Conservation (phyloP, 352 stramenopile genomes). For the Peronosclerospora sorghi region DNA sequence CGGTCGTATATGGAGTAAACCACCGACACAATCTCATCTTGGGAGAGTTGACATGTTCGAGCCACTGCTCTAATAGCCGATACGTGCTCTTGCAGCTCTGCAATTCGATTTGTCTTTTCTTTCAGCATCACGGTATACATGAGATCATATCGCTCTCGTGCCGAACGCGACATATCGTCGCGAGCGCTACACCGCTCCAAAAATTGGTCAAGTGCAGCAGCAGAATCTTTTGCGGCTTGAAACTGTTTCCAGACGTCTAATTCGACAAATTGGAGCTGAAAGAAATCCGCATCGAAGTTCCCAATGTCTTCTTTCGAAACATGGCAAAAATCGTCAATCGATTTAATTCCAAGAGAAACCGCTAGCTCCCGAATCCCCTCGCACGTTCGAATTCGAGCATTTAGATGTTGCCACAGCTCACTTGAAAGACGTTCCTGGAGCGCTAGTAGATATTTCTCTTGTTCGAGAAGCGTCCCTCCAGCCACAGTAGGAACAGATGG, state of each 20-base stretch:
- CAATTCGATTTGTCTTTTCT: slow-evolving; percentile 50
- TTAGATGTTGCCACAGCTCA: slow-evolving; percentile 34
- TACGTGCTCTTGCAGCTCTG: slow-evolving; percentile 36
- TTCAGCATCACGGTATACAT: slow-evolving; percentile 38
- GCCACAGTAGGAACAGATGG: slow-evolving; percentile 17
- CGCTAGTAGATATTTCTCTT: slow-evolving; percentile 36
- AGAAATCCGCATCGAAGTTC: slow-evolving; percentile 6
- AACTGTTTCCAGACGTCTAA: slow-evolving; percentile 16
- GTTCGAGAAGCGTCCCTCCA: slow-evolving; percentile 38
- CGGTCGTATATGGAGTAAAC: slow-evolving; percentile 7
- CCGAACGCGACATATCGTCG: slow-evolving; percentile 12
- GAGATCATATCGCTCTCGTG: slow-evolving; percentile 25
- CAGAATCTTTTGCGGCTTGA: slow-evolving; percentile 13
- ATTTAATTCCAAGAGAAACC: slow-evolving; percentile 25
- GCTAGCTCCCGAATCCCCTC: slow-evolving; percentile 30
- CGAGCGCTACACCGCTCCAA: slow-evolving; percentile 12
- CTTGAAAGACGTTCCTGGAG: slow-evolving; percentile 21
- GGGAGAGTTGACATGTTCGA: slow-evolving; percentile 29
- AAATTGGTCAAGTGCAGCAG: slow-evolving; percentile 4
- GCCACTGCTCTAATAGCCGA: slow-evolving; percentile 34
- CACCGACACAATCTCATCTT: slow-evolving; percentile 34
- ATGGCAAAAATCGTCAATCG: slow-evolving; percentile 33
- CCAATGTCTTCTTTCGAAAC: slow-evolving; percentile 19
- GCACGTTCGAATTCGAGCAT: slow-evolving; percentile 20
- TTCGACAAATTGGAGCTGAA: slow-evolving; percentile 3